Base-by-base conservation (phyloP, 768 basidiomycete species). In the Russula olivacea region DNA sequence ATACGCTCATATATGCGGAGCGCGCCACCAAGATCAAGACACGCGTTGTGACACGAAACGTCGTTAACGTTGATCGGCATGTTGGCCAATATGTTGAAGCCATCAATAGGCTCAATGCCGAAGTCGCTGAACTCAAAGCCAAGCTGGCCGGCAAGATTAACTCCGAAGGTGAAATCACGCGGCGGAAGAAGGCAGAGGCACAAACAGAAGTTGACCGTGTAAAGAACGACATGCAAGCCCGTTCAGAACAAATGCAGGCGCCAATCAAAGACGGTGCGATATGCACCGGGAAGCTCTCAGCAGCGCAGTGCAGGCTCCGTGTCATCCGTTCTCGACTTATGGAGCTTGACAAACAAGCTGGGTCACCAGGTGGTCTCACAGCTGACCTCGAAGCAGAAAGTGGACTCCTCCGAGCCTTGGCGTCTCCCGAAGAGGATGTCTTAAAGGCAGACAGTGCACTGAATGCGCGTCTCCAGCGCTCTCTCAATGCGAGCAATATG, bases 11-110 rank as follows among this genome's bases (percentile, higher is more conserved):
- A 64, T 99, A 98, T 74, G 97, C 97, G 25, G 95, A 99, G 69
- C 89, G 95, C 51, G 96, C 97, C 30, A 97, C 97, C 63, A 93
- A 94, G 78, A 98, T 99, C 76, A 95, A 95, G 79, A 98, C 96
- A 19, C 96, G 93, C 73, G 93, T 98, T 59, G 87, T 98, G 63
- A 94, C 95, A 1, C 83, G 93, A 50, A 98, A 99, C 72, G 89
- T 96, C 34, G 88, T 96, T 70, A 94, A 95, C 66, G 92, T 98
- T 66, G 88, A 96, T 70, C 83, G 95, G 17, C 93, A 98, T 71
- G 95, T 98, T 65, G 92, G 91, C 40, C 91, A 88, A 75, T 99
- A 98, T 70, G 91, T 97, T 51, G 91, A 93, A 73, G 92, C 93
- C 57, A 97, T 98, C 70, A 90, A 93, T 71, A 79, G 91, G 59